These are phyloP conservation scores for Candida pseudoviswanathii DNA, from an alignment of 1,139 yeast species.

Conservation along the genomic window DNA sequence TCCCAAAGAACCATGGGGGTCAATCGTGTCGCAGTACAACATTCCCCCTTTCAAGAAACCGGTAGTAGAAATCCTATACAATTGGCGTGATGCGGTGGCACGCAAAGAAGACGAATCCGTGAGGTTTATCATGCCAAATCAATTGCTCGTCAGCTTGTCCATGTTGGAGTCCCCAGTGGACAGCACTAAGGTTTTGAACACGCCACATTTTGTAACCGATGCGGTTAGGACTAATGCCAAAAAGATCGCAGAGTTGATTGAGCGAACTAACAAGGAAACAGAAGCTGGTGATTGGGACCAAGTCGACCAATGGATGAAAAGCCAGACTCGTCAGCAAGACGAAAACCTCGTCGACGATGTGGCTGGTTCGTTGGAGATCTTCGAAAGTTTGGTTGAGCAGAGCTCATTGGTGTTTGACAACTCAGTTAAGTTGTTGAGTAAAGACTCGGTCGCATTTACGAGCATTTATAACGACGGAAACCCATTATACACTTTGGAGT, in stretches of 20 bases:
- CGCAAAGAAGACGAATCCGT: conserved; percentile 81
- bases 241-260: conserved; percentile 58
- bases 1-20: conserved; percentile 58
- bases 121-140: conserved; percentile 83
- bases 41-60: conserved; percentile 57
- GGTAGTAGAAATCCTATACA: conserved; percentile 61
- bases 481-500: conserved; percentile 22
- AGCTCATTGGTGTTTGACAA: conserved; percentile 2
- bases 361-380: neutral
- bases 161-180: conserved; percentile 57
- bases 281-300: conserved; percentile 34
- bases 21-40: conserved; percentile 66
- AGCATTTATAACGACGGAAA: conserved; percentile 11
- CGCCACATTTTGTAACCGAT: conserved; percentile 53
- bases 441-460: conserved; percentile 19
- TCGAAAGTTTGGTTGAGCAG: conserved; percentile 6
- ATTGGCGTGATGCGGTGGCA: conserved; percentile 85
- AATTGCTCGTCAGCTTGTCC: conserved; percentile 65
- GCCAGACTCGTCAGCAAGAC: neutral
- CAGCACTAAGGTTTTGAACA: conserved; percentile 56
- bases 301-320: conserved; percentile 27
- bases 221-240: conserved; percentile 59
- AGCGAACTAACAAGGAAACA: conserved; percentile 30
- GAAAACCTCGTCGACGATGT: conserved; percentile 1
- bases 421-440: conserved; percentile 15